Evolutionary conservation across 1,139 yeast genomes (phyloP).

Genomic region (Yamadazyma spencermartinsiae): DNA sequence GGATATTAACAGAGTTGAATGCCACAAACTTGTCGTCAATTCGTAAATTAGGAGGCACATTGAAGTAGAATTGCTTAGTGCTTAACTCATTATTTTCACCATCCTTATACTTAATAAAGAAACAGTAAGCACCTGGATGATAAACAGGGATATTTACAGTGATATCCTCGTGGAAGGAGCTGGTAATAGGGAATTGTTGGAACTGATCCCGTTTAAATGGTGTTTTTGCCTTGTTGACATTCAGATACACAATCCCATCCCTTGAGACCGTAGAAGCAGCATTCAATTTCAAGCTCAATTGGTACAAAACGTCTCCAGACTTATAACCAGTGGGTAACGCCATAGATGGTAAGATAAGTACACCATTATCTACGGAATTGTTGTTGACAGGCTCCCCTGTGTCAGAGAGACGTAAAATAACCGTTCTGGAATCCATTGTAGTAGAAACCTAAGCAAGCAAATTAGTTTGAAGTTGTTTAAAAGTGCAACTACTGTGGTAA

Average conservation of each 20-base stretch:
- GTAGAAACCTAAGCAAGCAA: no score
- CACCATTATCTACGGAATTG: constrained; percentile 53
- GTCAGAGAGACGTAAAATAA: constrained; percentile 54
- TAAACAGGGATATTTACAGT: constrained; percentile 60
- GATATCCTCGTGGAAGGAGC: constrained; percentile 61
- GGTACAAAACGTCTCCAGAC: constrained; percentile 49
- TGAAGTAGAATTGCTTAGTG: constrained; percentile 68
- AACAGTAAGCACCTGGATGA: constrained; percentile 80
- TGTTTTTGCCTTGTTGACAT: constrained; percentile 55
- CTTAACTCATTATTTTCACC: constrained; percentile 27
- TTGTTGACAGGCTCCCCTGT: constrained; percentile 58
- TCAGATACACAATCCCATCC: constrained; percentile 71
- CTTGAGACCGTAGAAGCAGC: constrained; percentile 75
- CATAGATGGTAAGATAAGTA: constrained; percentile 61
- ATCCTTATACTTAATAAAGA: constrained; percentile 52
- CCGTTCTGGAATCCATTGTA: constrained; percentile 13
- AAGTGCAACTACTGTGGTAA: no score
- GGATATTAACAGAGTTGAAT: constrained; percentile 78
- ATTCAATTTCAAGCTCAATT: constrained; percentile 61
- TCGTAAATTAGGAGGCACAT: constrained; percentile 74
- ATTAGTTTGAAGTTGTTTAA: no score
- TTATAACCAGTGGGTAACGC: constrained; percentile 43
- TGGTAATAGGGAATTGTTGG: constrained; percentile 44
- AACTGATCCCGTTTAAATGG: constrained; percentile 59
- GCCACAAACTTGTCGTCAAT: constrained; percentile 60